Percentiles rank a stretch among this genome's conserved stretches.
Evolutionary conservation across 2,329 filamentous ascomycete species (phyloP).

Genomic region (Hypoxylon sp.): DNA sequence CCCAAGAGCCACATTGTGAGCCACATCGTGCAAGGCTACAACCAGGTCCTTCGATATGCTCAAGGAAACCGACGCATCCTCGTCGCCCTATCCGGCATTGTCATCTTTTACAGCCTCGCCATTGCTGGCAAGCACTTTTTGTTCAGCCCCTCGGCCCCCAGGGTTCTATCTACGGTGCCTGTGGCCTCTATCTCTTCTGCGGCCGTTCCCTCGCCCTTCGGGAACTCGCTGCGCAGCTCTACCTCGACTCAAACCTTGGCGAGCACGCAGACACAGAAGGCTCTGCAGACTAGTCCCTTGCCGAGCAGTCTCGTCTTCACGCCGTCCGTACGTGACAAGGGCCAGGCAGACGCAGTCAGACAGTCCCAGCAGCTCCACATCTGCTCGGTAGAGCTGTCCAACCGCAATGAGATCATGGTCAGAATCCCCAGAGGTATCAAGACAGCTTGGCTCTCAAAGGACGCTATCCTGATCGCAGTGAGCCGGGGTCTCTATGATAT

Average conservation of each 20-base stretch:
- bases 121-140: conserved; percentile 35
- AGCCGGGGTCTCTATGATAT: conserved; percentile 57
- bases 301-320: conserved; percentile 51
- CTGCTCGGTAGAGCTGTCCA: conserved; percentile 57
- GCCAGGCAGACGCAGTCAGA: conserved; percentile 37
- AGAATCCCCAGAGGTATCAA: conserved; percentile 60
- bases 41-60: conserved; percentile 16
- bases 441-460: conserved; percentile 62
- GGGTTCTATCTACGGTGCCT: conserved; percentile 44
- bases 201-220: conserved; percentile 33
- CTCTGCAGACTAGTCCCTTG: conserved; percentile 44
- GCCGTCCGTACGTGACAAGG: conserved; percentile 52
- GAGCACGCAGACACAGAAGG: conserved; percentile 45
- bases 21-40: neutral
- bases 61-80: conserved; percentile 31
- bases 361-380: conserved; percentile 45
- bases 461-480: conserved; percentile 64
- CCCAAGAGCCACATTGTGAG: neutral
- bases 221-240: conserved; percentile 38
- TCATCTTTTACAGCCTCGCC: conserved; percentile 34
- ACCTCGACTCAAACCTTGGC: conserved; percentile 39
- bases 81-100: conserved; percentile 30
- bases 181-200: conserved; percentile 43
- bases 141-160: conserved; percentile 29
- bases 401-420: conserved; percentile 61